A percentile compares a stretch with the other conserved stretches of the same genome.
These are phyloP conservation scores for Zasmidium citrigriseum DNA, from an alignment of 2,329 filamentous ascomycete genomes.

Conservation along the genomic window DNA sequence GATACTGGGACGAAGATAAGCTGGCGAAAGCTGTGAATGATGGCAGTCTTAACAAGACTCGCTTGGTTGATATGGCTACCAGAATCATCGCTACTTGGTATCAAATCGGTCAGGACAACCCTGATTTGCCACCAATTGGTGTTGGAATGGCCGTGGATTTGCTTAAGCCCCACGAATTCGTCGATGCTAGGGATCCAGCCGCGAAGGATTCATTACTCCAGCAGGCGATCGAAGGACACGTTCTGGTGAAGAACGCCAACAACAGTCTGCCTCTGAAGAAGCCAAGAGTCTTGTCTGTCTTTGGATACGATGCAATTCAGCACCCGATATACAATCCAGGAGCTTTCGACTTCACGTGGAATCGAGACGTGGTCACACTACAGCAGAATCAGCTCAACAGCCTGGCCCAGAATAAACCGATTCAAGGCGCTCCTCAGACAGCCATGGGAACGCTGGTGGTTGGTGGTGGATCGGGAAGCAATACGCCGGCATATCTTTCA, in stretches of 20 bases:
- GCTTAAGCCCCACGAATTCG: constrained; percentile 51
- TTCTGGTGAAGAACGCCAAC: constrained; percentile 64
- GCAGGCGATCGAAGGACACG: constrained; percentile 64
- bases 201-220: constrained; percentile 53
- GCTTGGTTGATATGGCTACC: constrained; percentile 64
- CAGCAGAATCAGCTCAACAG: constrained; percentile 23
- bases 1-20: constrained; percentile 37
- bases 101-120: constrained; percentile 53
- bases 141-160: constrained; percentile 55
- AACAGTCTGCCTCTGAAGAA: constrained; percentile 55
- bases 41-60: constrained; percentile 56
- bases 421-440: constrained; percentile 26
- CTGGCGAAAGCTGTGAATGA: constrained; percentile 61
- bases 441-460: constrained; percentile 36
- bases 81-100: constrained; percentile 57
- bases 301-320: constrained; percentile 58
- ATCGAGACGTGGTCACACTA: constrained; percentile 26
- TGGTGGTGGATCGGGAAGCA: constrained; percentile 39
- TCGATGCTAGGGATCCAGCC: constrained; percentile 58
- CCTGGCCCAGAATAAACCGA: constrained; percentile 36
- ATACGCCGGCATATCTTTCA: constrained; percentile 36
- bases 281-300: constrained; percentile 58
- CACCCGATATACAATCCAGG: constrained; percentile 31
- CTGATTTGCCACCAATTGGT: constrained; percentile 43
- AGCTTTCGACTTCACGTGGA: constrained; percentile 24